Evolutionary conservation across 805 yeast genomes (phyloP).

Genomic region (Naumovozyma baii): DNA sequence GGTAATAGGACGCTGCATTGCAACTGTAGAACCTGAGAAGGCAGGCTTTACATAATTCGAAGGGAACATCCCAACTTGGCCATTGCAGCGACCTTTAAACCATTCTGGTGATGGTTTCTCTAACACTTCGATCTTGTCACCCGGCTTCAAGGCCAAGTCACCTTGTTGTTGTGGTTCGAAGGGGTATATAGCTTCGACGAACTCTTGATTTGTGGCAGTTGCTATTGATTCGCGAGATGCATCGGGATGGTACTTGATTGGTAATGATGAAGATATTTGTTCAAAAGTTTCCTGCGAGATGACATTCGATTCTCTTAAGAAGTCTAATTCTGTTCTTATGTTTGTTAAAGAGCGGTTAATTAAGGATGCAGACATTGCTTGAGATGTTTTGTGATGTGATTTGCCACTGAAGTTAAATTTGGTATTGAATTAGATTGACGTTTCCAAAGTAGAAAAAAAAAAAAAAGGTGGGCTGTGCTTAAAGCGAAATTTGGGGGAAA

Average conservation of each 20-base stretch:
- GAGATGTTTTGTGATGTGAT: background rate
- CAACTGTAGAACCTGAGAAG: background rate
- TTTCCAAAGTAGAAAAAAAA: too few species aligned
- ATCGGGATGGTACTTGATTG: constrained; percentile 40
- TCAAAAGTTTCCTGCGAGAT: constrained; percentile 48
- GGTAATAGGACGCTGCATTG: constrained; percentile 4
- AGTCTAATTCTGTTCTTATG: constrained; percentile 70
- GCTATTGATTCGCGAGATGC: constrained; percentile 2
- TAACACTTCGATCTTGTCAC: constrained; percentile 58
- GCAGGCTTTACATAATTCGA: constrained; percentile 60
- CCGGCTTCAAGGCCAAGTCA: constrained; percentile 56
- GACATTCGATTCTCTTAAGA: constrained; percentile 64
- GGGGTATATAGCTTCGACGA: constrained; percentile 63
- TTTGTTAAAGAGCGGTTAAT: constrained; percentile 74
- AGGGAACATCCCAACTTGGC: constrained; percentile 76
- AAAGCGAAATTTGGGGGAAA: too few species aligned
- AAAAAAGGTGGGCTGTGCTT: too few species aligned
- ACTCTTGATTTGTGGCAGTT: constrained; percentile 20
- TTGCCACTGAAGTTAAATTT: too few species aligned
- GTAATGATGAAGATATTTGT: constrained; percentile 43
- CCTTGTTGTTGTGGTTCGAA: constrained; percentile 66
- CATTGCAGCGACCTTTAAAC: constrained; percentile 72
- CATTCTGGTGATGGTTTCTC: constrained; percentile 78
- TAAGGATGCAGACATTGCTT: constrained; percentile 40
- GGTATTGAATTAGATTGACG: too few species aligned